Evolutionary conservation across 768 basidiomycete genomes (phyloP).

Genomic region (Kwoniella bestiolae): DNA sequence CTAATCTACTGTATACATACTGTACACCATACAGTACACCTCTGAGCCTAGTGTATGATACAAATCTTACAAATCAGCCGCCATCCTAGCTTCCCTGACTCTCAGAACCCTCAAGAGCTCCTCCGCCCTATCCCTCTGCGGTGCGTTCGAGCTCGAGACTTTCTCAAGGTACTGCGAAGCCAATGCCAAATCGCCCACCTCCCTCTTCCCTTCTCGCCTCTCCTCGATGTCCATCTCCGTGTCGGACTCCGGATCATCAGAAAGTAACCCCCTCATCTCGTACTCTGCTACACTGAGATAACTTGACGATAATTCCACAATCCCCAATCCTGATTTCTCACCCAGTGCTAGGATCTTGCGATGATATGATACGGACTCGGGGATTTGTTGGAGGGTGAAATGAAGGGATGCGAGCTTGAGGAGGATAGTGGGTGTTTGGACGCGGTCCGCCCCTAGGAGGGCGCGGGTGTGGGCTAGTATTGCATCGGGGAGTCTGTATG

Average conservation of each 20-base stretch:
- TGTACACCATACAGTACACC: too few relatives aligned
- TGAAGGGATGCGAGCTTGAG: constrained; percentile 53
- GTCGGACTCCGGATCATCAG: too few relatives aligned
- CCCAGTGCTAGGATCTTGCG: constrained; percentile 61
- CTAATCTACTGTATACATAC: too few relatives aligned
- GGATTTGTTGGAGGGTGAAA: constrained; percentile 44
- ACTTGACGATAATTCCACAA: constrained; percentile 82
- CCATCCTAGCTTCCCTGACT: constrained; percentile 61
- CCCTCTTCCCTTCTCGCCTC: neutral
- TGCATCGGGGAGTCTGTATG: constrained; percentile 76
- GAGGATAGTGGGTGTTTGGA: constrained; percentile 52
- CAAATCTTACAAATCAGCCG: constrained; percentile 16
- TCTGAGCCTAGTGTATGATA: neutral
- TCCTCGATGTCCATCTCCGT: constrained; percentile 7
- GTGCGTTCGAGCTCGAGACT: constrained; percentile 77
- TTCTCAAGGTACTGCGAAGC: constrained; percentile 74
- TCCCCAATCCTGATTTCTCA: constrained; percentile 60
- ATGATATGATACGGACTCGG: constrained; percentile 81
- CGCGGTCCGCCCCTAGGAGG: constrained; percentile 60
- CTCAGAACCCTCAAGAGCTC: constrained; percentile 64
- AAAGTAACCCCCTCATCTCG: constrained; percentile 61
- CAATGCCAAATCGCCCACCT: constrained; percentile 61
- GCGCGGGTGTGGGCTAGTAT: constrained; percentile 91
- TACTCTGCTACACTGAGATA: constrained; percentile 81
- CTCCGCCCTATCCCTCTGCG: constrained; percentile 74